These are phyloP conservation scores for Phytophthora pluvialis DNA, from an alignment of 352 stramenopile genomes.

Conservation along the genomic window DNA sequence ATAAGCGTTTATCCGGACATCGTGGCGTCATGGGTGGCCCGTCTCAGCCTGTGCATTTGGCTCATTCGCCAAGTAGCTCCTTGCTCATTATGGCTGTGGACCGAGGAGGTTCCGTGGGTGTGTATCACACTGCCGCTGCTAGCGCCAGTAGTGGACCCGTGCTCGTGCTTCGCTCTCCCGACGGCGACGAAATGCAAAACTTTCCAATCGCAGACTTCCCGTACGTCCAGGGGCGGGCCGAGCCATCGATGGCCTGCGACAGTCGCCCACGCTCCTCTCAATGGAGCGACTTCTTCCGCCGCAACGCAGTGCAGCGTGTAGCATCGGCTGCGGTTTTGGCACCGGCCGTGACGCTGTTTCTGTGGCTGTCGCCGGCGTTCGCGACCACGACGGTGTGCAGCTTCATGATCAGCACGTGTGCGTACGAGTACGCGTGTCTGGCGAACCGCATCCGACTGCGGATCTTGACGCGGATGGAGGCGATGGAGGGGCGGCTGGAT, in stretches of 20 bases:
- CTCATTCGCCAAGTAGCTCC: constrained; percentile 13
- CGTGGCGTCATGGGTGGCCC: constrained; percentile 9
- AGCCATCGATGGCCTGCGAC: background rate
- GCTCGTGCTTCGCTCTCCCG: background rate
- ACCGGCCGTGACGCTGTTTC: constrained; percentile 65
- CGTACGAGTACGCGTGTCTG: constrained; percentile 79
- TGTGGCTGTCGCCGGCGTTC: constrained; percentile 69
- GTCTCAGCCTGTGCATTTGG: constrained; percentile 8
- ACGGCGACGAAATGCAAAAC: constrained; percentile 6
- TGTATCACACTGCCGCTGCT: background rate
- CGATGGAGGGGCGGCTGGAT: constrained; percentile 23
- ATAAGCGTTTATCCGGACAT: constrained; percentile 4
- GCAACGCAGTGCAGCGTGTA: constrained; percentile 67
- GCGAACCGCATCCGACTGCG: constrained; percentile 66
- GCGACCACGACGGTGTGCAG: constrained; percentile 68
- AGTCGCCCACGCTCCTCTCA: background rate
- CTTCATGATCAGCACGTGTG: constrained; percentile 61
- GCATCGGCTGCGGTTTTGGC: constrained; percentile 63
- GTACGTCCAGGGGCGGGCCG: constrained; percentile 17
- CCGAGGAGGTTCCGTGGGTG: background rate
- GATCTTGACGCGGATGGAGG: constrained; percentile 41
- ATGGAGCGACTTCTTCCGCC: constrained; percentile 38
- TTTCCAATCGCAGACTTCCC: constrained; percentile 18
- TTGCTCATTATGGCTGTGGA: constrained; percentile 16
- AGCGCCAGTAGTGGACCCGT: background rate